Evolutionary conservation across 2,329 filamentous ascomycete genomes (phyloP), one percentile per base, ranked within the genome.

Genomic region (Botrytis pseudocinerea): DNA sequence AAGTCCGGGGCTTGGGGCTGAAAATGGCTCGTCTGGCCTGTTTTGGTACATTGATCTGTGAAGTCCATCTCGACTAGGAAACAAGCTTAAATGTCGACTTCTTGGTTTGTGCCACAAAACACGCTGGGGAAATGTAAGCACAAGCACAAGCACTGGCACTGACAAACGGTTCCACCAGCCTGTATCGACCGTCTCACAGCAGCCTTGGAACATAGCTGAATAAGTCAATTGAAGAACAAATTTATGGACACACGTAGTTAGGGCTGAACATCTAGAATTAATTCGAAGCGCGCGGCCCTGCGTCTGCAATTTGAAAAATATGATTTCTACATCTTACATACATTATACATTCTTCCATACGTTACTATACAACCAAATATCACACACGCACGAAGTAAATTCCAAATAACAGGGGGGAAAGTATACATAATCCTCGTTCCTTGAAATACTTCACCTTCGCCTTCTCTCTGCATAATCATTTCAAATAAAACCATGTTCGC

Each of bases 261-360:
- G 42, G 70, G 70, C 70, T 72, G 70, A 72, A 48, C n/a, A 59
- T 22, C 28, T 40, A 35, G 32, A 60, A 68, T 38, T 25, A n/a
- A 68, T 48, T 54, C 51, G 48, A 68, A 68, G 65, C 65, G 70
- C 70, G 70, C 70, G 62, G 66, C 62, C 70, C 62, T 72, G 70
- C 70, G 70, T 69, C 62, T 69, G 51, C 40, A 69, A 48, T 32
- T 35, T 25, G 48, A 25, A 42, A 46, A n/a, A 44, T 32, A 57
- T 57, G n/a, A 46, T 66, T 10, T 40, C 7, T n/a, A 38, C n/a
- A 38, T n/a, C 32, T 38, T 38, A 54, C 12, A 22, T 40, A 44
- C 32, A 46, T 35, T 25, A 1, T 22, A 16, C 28, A 14, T 57
- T 10, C 54, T 42, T 42, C 48, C n/a, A 16, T 42, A 42, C 35